phyloP scores from a whole-genome alignment of 495 filamentous ascomycete species.

The Hapsidospora chrysogenum region DNA sequence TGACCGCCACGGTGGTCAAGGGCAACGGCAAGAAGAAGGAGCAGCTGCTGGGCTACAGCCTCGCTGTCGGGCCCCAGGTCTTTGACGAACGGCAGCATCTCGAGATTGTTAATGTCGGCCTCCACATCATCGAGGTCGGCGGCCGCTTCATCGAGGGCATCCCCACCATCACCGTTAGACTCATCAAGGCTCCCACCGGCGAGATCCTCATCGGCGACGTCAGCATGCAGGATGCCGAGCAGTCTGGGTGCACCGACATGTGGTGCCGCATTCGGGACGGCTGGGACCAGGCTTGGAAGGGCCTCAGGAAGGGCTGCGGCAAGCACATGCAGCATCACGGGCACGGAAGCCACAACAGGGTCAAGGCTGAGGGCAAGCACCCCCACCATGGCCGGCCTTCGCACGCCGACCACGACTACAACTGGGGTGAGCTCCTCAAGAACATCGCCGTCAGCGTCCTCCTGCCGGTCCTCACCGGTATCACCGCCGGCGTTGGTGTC shows the following conservation, averaged over 20 bases:
- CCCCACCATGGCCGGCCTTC: neutral
- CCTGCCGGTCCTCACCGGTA: conserved; percentile 32
- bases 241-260: conserved; percentile 10
- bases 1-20: conserved; percentile 13
- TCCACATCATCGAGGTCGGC: conserved; percentile 35
- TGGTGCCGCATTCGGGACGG: conserved; percentile 27
- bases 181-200: conserved; percentile 24
- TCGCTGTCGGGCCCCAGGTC: conserved; percentile 4
- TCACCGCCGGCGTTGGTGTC: conserved; percentile 33
- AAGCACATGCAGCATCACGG: conserved; percentile 7
- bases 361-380: conserved; percentile 1
- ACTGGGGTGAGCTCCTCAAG: conserved; percentile 24
- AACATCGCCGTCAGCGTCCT: conserved; percentile 31
- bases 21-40: conserved; percentile 5
- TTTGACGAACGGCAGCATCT: conserved; percentile 15
- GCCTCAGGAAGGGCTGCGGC: conserved; percentile 10
- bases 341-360: conserved; percentile 2
- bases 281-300: conserved; percentile 9
- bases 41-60: conserved; percentile 11
- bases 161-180: conserved; percentile 23
- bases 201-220: conserved; percentile 24
- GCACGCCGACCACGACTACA: conserved; percentile 11
- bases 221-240: conserved; percentile 9
- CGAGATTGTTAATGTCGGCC: conserved; percentile 23
- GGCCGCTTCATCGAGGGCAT: conserved; percentile 24